Percentiles rank a stretch among this genome's conserved stretches.
Conservation (phyloP, 2,329 filamentous ascomycete species). For the Pseudogymnoascus sp. region DNA sequence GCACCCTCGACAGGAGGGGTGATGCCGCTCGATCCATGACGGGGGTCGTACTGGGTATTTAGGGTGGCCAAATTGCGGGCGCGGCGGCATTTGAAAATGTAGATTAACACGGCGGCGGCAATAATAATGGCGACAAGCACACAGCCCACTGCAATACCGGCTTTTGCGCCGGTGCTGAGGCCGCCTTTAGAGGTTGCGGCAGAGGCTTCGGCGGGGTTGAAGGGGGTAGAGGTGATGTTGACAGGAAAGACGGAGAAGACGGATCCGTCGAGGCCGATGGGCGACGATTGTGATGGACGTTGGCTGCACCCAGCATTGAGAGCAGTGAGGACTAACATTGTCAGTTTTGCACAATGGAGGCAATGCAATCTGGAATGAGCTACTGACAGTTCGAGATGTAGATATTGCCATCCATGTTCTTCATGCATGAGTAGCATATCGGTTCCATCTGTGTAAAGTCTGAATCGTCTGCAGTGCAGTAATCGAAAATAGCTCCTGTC, state of each 20-base stretch:
- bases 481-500: neutral
- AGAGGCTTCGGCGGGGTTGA: constrained; percentile 24
- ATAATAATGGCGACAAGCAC: constrained; percentile 16
- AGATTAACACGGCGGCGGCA: constrained; percentile 17
- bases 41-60: constrained; percentile 18
- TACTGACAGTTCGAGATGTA: neutral
- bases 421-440: neutral
- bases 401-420: neutral
- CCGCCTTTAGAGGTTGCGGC: constrained; percentile 10
- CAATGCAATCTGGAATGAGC: neutral
- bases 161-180: constrained; percentile 19
- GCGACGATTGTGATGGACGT: constrained; percentile 31
- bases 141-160: constrained; percentile 22
- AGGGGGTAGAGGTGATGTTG: constrained; percentile 31
- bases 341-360: neutral
- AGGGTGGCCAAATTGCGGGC: constrained; percentile 9
- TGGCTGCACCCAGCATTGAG: constrained; percentile 51
- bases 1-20: constrained; percentile 20
- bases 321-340: constrained; percentile 38
- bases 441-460: neutral
- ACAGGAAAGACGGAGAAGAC: constrained; percentile 23
- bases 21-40: constrained; percentile 23
- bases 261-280: constrained; percentile 23
- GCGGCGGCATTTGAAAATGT: constrained; percentile 16
- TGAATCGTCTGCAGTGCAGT: neutral